Percentiles rank a stretch among this genome's conserved stretches.
Conservation (phyloP, 2,329 filamentous ascomycete genomes). For the Ascochyta fabae region DNA sequence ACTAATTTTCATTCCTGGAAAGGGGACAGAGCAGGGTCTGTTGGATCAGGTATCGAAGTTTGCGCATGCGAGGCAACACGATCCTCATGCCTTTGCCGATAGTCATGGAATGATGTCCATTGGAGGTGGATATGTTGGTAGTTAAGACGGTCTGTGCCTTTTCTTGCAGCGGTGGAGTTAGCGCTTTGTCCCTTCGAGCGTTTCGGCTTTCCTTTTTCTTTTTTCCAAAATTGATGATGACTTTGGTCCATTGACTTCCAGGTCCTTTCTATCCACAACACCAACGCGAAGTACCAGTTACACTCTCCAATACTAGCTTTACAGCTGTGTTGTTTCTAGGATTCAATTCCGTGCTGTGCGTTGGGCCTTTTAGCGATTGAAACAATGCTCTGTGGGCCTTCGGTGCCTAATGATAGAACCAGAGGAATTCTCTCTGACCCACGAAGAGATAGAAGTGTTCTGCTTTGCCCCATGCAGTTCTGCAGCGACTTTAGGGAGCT, state of each 20-base stretch:
- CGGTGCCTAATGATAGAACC: not conserved
- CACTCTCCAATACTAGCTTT: too few relatives aligned
- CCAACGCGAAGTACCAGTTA: not conserved
- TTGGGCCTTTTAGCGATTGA: not conserved
- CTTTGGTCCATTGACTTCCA: not conserved
- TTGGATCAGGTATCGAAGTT: constrained; percentile 35
- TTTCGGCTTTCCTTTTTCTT: not conserved
- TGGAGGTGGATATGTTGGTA: not conserved
- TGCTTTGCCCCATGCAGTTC: not conserved
- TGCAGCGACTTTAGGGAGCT: not conserved
- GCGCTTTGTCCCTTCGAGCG: not conserved
- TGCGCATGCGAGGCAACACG: constrained; percentile 34
- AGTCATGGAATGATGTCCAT: constrained; percentile 3
- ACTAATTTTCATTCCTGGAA: constrained; percentile 35
- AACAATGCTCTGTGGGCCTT: not conserved
- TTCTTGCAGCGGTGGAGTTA: not conserved
- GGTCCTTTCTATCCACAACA: not conserved
- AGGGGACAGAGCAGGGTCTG: constrained; percentile 35
- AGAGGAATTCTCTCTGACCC: not conserved
- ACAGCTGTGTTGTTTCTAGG: too few relatives aligned
- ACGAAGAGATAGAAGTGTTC: too few relatives aligned
- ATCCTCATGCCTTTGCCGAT: constrained; percentile 9
- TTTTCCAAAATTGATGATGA: too few relatives aligned
- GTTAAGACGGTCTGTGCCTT: too few relatives aligned
- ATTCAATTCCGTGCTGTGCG: too few relatives aligned